These are phyloP conservation scores for Hirschfeldia incana DNA, from an alignment of 345 rosid species.

Conservation along the genomic window DNA sequence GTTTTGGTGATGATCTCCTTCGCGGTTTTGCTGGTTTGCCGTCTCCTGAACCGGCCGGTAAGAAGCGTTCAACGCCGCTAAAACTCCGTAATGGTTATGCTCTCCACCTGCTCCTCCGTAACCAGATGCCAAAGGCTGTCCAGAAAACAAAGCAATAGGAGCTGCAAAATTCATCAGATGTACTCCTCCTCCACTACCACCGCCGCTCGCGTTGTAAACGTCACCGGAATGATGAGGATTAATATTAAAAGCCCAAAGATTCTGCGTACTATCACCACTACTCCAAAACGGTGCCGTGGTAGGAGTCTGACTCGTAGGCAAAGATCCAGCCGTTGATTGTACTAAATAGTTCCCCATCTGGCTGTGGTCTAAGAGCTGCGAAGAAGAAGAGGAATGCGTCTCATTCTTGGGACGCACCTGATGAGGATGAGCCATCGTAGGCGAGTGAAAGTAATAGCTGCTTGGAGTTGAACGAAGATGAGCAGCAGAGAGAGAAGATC, in stretches of 20 bases:
- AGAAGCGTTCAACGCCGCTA: conserved; percentile 65
- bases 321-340: conserved; percentile 55
- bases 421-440: conserved; percentile 7
- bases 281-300: conserved; percentile 66
- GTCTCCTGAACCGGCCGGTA: conserved; percentile 47
- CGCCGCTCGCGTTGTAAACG: conserved; percentile 31
- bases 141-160: conserved; percentile 66
- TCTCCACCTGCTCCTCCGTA: conserved; percentile 36
- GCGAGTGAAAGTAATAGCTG: conserved; percentile 43
- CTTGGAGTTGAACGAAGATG: conserved; percentile 50
- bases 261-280: conserved; percentile 45
- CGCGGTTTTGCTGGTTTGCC: conserved; percentile 46
- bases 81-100: conserved; percentile 62
- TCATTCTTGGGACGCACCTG: conserved; percentile 38
- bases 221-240: conserved; percentile 30
- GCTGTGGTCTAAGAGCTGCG: conserved; percentile 28
- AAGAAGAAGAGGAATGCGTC: conserved; percentile 34
- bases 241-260: conserved; percentile 36
- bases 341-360: conserved; percentile 55
- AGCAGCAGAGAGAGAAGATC: conserved; percentile 72
- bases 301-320: conserved; percentile 50
- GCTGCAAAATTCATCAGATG: conserved; percentile 83
- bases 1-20: conserved; percentile 47
- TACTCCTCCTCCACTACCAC: conserved; percentile 55
- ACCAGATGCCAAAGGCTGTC: conserved; percentile 52